A percentile compares a stretch with the other conserved stretches of the same genome.
phyloP scores from a whole-genome alignment of 2,329 filamentous ascomycete species.

The Hypoxylon sp. region DNA sequence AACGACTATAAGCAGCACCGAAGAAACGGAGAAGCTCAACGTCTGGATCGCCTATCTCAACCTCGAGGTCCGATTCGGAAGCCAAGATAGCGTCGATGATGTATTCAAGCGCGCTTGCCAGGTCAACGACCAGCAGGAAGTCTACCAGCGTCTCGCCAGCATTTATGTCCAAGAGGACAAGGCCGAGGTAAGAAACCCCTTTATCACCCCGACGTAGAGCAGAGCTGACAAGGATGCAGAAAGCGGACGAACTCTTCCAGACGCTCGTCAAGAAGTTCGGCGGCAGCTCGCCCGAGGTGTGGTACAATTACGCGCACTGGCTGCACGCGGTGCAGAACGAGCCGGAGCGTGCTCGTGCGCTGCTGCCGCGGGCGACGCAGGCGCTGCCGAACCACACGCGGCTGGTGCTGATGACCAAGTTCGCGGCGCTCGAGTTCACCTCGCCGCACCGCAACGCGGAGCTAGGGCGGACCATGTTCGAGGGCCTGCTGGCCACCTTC shows the following conservation, averaged over 20 bases:
- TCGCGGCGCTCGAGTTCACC: slow-evolving; percentile 91
- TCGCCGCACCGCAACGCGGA: slow-evolving; percentile 84
- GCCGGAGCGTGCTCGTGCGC: slow-evolving; percentile 76
- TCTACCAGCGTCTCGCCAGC: slow-evolving; percentile 87
- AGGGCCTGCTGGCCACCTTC: slow-evolving; percentile 82
- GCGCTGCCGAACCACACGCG: slow-evolving; percentile 74
- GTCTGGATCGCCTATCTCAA: slow-evolving; percentile 96
- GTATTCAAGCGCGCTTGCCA: slow-evolving; percentile 92
- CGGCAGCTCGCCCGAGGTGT: slow-evolving; percentile 79
- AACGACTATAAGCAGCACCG: slow-evolving; percentile 87
- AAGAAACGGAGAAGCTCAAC: slow-evolving; percentile 92
- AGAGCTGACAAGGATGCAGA: slow-evolving; percentile 59
- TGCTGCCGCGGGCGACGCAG: slow-evolving; percentile 85
- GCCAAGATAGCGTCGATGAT: slow-evolving; percentile 80
- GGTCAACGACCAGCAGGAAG: slow-evolving; percentile 90
- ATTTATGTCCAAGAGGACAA: slow-evolving; percentile 95
- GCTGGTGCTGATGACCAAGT: slow-evolving; percentile 81
- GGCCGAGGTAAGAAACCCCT: slow-evolving; percentile 69
- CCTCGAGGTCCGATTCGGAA: slow-evolving; percentile 89
- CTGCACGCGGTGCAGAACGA: slow-evolving; percentile 76
- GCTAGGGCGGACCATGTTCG: slow-evolving; percentile 92
- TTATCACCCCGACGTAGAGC: background rate
- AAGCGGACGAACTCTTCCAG: slow-evolving; percentile 89
- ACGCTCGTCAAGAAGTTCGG: slow-evolving; percentile 88
- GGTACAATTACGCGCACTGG: slow-evolving; percentile 95